A percentile compares a stretch with the other conserved stretches of the same genome.
Conservation (phyloP, 2,329 filamentous ascomycete genomes). For the Alternaria sp. region DNA sequence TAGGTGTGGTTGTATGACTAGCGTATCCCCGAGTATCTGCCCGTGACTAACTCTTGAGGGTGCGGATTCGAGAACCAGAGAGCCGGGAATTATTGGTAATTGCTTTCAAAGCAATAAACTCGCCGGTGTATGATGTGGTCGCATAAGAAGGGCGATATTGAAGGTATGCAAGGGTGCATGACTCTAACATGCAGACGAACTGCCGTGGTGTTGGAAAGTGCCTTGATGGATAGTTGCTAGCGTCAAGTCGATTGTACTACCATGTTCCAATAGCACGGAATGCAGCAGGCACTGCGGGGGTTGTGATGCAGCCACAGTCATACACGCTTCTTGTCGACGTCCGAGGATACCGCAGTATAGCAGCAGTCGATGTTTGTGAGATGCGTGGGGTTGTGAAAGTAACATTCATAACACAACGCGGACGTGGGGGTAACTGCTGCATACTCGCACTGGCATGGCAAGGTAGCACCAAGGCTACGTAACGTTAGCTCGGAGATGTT, state of each 20-base stretch:
- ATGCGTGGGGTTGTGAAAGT: background rate
- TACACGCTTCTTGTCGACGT: background rate
- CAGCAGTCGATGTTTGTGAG: background rate
- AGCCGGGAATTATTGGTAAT: background rate
- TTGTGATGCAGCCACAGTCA: background rate
- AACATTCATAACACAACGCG: background rate
- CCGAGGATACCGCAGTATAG: background rate
- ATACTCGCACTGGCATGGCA: background rate
- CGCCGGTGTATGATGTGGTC: background rate
- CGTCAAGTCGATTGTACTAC: background rate
- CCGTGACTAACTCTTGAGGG: constrained; percentile 1
- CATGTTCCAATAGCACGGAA: no score
- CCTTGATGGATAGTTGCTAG: background rate
- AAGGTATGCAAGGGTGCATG: background rate
- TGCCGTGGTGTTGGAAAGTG: background rate
- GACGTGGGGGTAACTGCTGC: background rate
- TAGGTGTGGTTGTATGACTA: constrained; percentile 1
- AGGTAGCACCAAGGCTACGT: background rate
- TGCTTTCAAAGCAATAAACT: background rate
- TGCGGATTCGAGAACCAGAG: background rate
- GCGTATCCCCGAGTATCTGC: constrained; percentile 1
- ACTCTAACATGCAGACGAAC: background rate
- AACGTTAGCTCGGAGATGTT: background rate
- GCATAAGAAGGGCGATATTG: background rate
- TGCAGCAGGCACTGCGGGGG: background rate